Evolutionary conservation across 2,329 filamentous ascomycete genomes (phyloP).

Genomic region (Sporothrix pseudoabietina): DNA sequence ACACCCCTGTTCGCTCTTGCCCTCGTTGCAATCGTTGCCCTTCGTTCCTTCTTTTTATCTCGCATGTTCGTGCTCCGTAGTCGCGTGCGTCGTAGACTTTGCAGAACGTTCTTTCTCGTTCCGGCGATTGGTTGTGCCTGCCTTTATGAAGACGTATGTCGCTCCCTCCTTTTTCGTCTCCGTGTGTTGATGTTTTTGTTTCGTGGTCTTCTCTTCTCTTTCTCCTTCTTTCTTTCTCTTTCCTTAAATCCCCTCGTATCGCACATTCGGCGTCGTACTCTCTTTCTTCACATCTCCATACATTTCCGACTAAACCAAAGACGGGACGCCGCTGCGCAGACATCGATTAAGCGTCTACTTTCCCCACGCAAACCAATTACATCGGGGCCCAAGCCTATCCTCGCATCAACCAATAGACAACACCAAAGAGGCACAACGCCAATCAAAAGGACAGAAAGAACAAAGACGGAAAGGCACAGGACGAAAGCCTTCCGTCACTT

Average conservation of each 20-base stretch:
- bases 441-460: neutral
- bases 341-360: neutral
- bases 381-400: neutral
- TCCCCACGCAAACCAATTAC: constrained; percentile 7
- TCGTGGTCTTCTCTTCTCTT: neutral
- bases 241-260: neutral
- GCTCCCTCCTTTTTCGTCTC: neutral
- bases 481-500: too few species aligned
- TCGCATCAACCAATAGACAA: neutral
- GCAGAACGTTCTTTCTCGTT: neutral
- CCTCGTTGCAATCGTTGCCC: neutral
- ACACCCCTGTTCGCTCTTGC: neutral
- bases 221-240: neutral
- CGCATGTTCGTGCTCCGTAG: constrained; percentile 14
- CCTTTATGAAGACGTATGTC: neutral
- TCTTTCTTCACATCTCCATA: neutral
- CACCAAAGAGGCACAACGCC: neutral
- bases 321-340: constrained; percentile 14
- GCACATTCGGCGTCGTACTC: neutral
- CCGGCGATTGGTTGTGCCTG: neutral
- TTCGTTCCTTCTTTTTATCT: constrained; percentile 15
- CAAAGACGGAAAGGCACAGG: neutral
- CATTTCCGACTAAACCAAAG: neutral
- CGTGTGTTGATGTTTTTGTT: neutral
- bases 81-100: neutral